Evolutionary conservation across 768 basidiomycete genomes (phyloP).

Genomic region (Coprinopsis marcescibilis): DNA sequence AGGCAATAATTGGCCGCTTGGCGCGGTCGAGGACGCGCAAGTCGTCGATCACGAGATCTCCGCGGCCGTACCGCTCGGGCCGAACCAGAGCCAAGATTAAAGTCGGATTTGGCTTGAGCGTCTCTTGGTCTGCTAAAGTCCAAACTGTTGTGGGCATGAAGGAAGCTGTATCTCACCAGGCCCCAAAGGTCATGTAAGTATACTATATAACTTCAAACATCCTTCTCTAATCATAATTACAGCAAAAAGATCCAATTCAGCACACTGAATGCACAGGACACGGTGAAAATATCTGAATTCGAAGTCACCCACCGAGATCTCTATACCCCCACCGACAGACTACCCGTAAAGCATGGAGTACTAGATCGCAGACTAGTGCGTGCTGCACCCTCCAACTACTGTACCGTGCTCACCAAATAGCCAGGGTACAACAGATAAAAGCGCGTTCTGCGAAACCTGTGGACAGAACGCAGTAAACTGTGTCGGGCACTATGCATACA

Average conservation of each 20-base stretch:
- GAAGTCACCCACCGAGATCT: conserved; percentile 92
- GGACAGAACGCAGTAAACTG: conserved; percentile 89
- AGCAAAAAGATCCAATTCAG: conserved; percentile 97
- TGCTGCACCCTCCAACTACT: conserved; percentile 6
- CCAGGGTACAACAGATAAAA: conserved; percentile 94
- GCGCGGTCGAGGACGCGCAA: conserved; percentile 45
- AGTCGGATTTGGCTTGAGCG: conserved; percentile 3
- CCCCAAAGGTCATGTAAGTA: conserved; percentile 77
- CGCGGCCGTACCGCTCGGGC: conserved; percentile 11
- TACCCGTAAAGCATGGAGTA: conserved; percentile 88
- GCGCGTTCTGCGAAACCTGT: conserved; percentile 90
- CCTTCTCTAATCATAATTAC: conserved; percentile 12
- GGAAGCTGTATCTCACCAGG: conserved; percentile 72
- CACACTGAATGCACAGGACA: conserved; percentile 88
- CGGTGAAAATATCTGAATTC: conserved; percentile 93
- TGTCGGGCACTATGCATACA: conserved; percentile 98
- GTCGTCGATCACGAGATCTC: conserved; percentile 36
- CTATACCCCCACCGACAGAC: conserved; percentile 77
- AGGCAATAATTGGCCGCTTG: conserved; percentile 19
- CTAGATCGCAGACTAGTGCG: conserved; percentile 86
- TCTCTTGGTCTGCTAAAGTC: conserved; percentile 7
- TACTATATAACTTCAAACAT: background rate
- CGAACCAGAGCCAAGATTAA: conserved; percentile 27
- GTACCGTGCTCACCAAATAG: background rate
- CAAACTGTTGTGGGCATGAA: conserved; percentile 49